phyloP scores from a whole-genome alignment of 768 basidiomycete genomes.

The Boletus sp. region DNA sequence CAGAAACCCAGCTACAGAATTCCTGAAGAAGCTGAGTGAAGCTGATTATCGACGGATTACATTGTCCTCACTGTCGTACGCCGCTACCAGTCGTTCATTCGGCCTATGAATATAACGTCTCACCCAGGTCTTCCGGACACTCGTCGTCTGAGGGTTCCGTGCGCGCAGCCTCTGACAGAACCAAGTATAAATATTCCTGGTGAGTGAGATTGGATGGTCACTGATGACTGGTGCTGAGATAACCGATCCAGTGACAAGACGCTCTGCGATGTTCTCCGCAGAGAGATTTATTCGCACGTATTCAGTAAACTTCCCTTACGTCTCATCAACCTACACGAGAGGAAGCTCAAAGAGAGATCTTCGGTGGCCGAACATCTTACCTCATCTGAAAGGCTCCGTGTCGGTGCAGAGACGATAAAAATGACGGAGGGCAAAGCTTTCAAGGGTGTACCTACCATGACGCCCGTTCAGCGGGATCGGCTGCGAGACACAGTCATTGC shows the following conservation, averaged over 20 bases:
- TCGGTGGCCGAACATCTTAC: background rate
- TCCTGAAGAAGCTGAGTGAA: background rate
- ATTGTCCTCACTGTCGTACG: background rate
- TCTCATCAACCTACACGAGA: background rate
- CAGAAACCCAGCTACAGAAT: background rate
- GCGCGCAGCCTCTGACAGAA: background rate
- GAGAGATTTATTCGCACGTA: background rate
- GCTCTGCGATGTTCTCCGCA: background rate
- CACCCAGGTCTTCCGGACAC: background rate
- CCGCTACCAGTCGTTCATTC: background rate
- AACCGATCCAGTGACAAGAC: background rate
- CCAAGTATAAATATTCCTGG: background rate
- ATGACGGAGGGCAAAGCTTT: background rate
- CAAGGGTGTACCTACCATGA: background rate
- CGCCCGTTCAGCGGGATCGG: background rate
- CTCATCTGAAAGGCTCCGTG: background rate
- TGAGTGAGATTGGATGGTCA: background rate
- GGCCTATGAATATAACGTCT: background rate
- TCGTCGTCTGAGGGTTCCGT: no score
- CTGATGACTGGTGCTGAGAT: background rate
- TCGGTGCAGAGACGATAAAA: background rate
- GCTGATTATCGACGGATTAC: background rate
- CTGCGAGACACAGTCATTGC: background rate
- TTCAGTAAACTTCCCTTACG: conserved; percentile 1
- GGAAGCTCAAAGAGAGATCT: background rate